phyloP scores from a whole-genome alignment of 495 filamentous ascomycete genomes.

The Xylaria palmicola region DNA sequence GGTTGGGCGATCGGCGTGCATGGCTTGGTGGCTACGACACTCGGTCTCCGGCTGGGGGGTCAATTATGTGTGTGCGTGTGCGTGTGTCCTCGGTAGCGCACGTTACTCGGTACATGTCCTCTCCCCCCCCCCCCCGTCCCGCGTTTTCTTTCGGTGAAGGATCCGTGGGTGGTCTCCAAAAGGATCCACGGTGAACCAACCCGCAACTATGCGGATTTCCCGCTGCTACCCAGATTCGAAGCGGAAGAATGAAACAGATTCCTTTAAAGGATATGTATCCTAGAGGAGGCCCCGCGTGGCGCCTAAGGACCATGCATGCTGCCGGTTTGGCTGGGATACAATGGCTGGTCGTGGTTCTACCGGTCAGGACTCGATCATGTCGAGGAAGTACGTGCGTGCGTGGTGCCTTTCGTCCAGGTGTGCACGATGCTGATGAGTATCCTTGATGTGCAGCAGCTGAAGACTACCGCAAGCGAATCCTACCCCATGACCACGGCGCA shows the following conservation, averaged over 20 bases:
- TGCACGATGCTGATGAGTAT: too few relatives aligned
- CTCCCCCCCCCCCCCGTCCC: too few relatives aligned
- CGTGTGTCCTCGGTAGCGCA: neutral
- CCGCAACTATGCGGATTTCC: neutral
- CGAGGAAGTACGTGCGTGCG: neutral
- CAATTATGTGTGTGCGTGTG: neutral
- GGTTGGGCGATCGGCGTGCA: neutral
- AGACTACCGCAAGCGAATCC: neutral
- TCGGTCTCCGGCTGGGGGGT: constrained; percentile 9
- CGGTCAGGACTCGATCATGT: neutral
- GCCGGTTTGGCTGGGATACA: too few relatives aligned
- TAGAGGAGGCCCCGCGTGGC: neutral
- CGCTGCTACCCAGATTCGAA: neutral
- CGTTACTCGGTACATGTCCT: too few relatives aligned
- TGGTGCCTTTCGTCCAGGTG: too few relatives aligned
- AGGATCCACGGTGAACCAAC: too few relatives aligned
- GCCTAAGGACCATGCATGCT: constrained; percentile 8
- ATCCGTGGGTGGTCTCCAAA: too few relatives aligned
- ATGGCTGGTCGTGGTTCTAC: neutral
- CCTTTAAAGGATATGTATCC: constrained; percentile 4
- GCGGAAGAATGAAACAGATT: neutral
- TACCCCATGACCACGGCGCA: neutral
- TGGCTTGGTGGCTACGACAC: neutral
- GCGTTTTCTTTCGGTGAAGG: too few relatives aligned
- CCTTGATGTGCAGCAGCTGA: too few relatives aligned